These are phyloP conservation scores for Ceratocystis papillata DNA, from an alignment of 2,329 filamentous ascomycete species.

Conservation along the genomic window DNA sequence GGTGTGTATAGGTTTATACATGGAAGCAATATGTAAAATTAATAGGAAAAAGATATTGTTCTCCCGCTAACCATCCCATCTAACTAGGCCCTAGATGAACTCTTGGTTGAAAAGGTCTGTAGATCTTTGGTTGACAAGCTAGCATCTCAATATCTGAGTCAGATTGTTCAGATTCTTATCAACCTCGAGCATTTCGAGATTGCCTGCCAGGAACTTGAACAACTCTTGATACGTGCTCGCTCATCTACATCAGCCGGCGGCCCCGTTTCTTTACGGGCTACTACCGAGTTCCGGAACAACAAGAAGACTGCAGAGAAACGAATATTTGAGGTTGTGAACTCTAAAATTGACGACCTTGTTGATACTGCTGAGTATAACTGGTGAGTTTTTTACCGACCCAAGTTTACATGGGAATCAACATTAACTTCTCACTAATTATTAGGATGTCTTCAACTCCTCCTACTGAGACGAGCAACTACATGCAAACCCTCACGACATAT, in stretches of 20 bases:
- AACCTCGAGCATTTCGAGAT: slow-evolving; percentile 95
- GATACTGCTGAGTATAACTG: slow-evolving; percentile 98
- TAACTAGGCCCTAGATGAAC: slow-evolving; percentile 73
- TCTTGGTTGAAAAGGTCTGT: slow-evolving; percentile 89
- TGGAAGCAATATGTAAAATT: not conserved
- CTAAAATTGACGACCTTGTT: slow-evolving; percentile 94
- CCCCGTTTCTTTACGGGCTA: slow-evolving; percentile 68
- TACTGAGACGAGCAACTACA: slow-evolving; percentile 76
- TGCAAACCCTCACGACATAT: slow-evolving; percentile 88
- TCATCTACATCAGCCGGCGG: slow-evolving; percentile 72
- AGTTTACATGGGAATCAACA: not conserved
- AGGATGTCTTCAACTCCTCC: slow-evolving; percentile 48
- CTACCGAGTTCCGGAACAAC: slow-evolving; percentile 73
- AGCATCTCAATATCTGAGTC: slow-evolving; percentile 84
- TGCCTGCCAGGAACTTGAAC: slow-evolving; percentile 81
- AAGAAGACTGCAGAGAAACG: slow-evolving; percentile 96
- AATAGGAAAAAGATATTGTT: not conserved
- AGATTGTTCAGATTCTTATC: slow-evolving; percentile 96
- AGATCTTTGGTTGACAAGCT: slow-evolving; percentile 78
- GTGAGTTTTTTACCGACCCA: slow-evolving; percentile 33
- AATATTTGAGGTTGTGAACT: slow-evolving; percentile 97
- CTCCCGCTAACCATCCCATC: not conserved
- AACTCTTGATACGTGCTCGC: slow-evolving; percentile 71
- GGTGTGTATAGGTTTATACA: slow-evolving; percentile 33
- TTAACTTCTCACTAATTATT: slow-evolving; percentile 25